Percentiles rank a stretch among this genome's conserved stretches.
phyloP scores from a whole-genome alignment of 2,329 filamentous ascomycete species.

The Alternaria novae-zelandiae region DNA sequence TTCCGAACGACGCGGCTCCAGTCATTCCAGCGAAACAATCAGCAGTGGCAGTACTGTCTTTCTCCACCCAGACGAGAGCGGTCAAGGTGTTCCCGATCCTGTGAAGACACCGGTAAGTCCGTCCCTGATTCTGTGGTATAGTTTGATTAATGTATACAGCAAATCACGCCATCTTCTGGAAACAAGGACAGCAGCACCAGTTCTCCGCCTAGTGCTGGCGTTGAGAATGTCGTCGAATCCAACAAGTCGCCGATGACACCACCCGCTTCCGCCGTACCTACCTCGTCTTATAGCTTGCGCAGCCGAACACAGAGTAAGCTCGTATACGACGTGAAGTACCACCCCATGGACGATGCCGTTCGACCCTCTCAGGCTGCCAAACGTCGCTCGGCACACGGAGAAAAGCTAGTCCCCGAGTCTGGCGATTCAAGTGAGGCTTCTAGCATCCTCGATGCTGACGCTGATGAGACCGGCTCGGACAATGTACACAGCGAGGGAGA shows the following conservation, averaged over 20 bases:
- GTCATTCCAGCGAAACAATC: neutral
- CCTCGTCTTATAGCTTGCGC: constrained; percentile 17
- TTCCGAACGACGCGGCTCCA: neutral
- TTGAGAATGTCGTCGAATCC: constrained; percentile 19
- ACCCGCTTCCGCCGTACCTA: constrained; percentile 10
- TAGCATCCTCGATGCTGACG: constrained; percentile 3
- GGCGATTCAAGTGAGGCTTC: constrained; percentile 1
- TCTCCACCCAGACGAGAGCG: neutral
- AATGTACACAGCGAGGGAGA: constrained; percentile 13
- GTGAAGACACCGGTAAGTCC: neutral
- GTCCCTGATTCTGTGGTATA: neutral
- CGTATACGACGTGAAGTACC: constrained; percentile 41
- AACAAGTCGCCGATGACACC: neutral
- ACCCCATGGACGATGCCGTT: constrained; percentile 42
- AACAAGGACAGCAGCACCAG: neutral
- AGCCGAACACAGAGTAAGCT: constrained; percentile 25
- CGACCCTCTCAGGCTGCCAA: constrained; percentile 37
- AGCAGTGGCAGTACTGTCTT: neutral
- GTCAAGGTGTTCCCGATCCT: neutral
- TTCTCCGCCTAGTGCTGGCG: constrained; percentile 17
- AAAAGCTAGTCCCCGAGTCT: neutral
- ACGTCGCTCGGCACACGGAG: constrained; percentile 30
- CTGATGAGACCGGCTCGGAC: neutral
- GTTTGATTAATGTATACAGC: neutral
- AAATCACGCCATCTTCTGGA: neutral